Percentiles rank a stretch among this genome's conserved stretches.
These are phyloP conservation scores for Dacryopinax spathularia DNA, from an alignment of 768 basidiomycete species.

Conservation along the genomic window DNA sequence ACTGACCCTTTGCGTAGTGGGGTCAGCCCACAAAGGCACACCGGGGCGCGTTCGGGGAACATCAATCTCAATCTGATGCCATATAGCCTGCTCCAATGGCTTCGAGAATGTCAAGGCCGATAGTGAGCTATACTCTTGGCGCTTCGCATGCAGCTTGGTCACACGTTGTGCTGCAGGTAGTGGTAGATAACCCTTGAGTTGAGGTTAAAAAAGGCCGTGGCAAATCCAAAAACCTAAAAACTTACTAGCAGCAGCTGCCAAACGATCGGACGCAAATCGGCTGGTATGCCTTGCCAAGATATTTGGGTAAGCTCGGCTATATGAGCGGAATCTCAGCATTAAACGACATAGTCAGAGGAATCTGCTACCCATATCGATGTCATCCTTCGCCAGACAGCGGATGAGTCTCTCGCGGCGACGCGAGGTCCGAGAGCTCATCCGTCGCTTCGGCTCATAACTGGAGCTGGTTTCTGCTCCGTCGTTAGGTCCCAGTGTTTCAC, in stretches of 20 bases:
- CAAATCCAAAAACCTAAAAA: conserved; percentile 9
- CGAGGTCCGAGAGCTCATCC: conserved; percentile 49
- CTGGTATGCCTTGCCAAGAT: conserved; percentile 88
- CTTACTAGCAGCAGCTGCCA: conserved; percentile 90
- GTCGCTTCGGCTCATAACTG: conserved; percentile 39
- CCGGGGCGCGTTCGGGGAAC: conserved; percentile 92
- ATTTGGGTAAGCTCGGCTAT: conserved; percentile 74
- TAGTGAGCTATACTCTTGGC: conserved; percentile 79
- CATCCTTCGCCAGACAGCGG: conserved; percentile 57
- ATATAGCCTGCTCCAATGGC: conserved; percentile 87
- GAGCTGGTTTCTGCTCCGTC: conserved; percentile 44
- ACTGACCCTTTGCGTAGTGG: conserved; percentile 72
- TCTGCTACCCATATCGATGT: conserved; percentile 64
- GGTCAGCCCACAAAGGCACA: conserved; percentile 80
- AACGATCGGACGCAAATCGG: conserved; percentile 71
- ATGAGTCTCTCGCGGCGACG: conserved; percentile 61
- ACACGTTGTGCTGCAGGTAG: conserved; percentile 61
- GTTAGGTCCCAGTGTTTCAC: conserved; percentile 18
- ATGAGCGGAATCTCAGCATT: not conserved
- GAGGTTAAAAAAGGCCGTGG: conserved; percentile 2
- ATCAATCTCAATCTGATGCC: conserved; percentile 99
- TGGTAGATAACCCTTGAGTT: conserved; percentile 74
- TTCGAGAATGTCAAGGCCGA: conserved; percentile 81
- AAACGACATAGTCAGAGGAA: not conserved
- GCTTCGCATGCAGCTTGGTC: conserved; percentile 70